Percentiles rank a stretch among this genome's conserved stretches.
Conservation (phyloP, 129 eudicot genomes). For the Cynara cardunculus region DNA sequence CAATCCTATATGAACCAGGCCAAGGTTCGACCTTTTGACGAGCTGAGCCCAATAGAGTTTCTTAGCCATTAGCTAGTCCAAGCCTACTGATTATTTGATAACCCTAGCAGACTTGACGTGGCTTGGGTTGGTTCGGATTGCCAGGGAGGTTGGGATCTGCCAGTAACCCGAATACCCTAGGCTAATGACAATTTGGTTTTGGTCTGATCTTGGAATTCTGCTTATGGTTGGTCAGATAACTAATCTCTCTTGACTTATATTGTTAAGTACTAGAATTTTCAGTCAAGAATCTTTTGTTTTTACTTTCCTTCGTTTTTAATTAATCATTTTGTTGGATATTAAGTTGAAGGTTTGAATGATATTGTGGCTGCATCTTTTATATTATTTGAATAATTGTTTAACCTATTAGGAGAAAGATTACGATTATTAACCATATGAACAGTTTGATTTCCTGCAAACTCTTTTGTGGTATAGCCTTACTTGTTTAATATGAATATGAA, state of each 20-base stretch:
- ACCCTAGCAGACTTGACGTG: background rate
- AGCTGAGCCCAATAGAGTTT: no score
- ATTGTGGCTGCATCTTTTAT: constrained; percentile 2
- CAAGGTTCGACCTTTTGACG: no score
- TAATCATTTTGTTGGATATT: constrained; percentile 13
- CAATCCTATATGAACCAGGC: no score
- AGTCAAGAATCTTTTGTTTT: constrained; percentile 7
- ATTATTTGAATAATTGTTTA: background rate
- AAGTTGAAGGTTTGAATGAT: constrained; percentile 19
- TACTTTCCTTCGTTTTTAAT: background rate
- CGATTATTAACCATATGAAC: background rate
- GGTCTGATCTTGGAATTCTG: constrained; percentile 12
- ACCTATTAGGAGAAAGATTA: constrained; percentile 21
- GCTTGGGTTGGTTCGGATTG: background rate
- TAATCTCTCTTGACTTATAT: background rate
- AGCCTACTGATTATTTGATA: no score
- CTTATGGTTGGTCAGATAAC: background rate
- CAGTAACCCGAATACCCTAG: background rate
- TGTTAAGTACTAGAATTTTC: constrained; percentile 5
- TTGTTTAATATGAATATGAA: constrained; percentile 10
- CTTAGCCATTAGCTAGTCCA: no score
- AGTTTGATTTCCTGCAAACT: constrained; percentile 25
- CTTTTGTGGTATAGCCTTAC: constrained; percentile 15
- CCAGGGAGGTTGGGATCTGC: no score
- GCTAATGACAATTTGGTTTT: background rate